phyloP scores from a whole-genome alignment of 306 rosid genomes.

The Trifolium repens region DNA sequence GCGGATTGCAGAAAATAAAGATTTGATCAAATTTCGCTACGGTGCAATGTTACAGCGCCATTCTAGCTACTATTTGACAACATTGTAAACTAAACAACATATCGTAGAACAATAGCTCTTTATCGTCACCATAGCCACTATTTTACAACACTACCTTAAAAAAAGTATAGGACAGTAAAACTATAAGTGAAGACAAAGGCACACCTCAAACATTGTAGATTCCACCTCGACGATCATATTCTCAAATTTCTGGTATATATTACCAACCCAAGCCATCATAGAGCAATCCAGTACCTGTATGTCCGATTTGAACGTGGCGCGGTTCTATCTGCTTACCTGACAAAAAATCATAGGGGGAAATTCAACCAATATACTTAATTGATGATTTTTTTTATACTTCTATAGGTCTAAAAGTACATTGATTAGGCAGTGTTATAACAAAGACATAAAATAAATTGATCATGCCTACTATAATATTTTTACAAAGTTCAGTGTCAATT shows the following conservation, averaged over 20 bases:
- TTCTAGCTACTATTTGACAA: not conserved
- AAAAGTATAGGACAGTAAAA: conserved; percentile 6
- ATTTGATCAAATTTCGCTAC: not conserved
- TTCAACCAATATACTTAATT: conserved; percentile 15
- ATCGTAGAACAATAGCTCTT: not conserved
- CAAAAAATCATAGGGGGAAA: conserved; percentile 19
- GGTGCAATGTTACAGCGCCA: not conserved
- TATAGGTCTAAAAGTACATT: conserved; percentile 12
- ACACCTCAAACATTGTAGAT: conserved; percentile 73
- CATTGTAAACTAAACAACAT: not conserved
- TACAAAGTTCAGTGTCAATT: too few species aligned
- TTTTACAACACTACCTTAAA: not conserved
- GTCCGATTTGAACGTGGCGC: conserved; percentile 28
- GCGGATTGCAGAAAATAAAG: not conserved
- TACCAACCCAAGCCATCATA: conserved; percentile 66
- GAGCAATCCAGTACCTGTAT: conserved; percentile 32
- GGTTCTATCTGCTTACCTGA: conserved; percentile 48
- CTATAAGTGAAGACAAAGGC: conserved; percentile 33
- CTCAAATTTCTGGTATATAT: conserved; percentile 74
- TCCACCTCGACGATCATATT: conserved; percentile 84
- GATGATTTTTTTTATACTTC: not conserved
- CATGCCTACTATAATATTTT: conserved; percentile 4
- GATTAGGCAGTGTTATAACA: conserved; percentile 15
- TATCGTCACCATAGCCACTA: not conserved
- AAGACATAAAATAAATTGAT: conserved; percentile 21